These are phyloP conservation scores for Aureobasidium pullulans DNA, from an alignment of 2,329 filamentous ascomycete genomes.

Conservation along the genomic window DNA sequence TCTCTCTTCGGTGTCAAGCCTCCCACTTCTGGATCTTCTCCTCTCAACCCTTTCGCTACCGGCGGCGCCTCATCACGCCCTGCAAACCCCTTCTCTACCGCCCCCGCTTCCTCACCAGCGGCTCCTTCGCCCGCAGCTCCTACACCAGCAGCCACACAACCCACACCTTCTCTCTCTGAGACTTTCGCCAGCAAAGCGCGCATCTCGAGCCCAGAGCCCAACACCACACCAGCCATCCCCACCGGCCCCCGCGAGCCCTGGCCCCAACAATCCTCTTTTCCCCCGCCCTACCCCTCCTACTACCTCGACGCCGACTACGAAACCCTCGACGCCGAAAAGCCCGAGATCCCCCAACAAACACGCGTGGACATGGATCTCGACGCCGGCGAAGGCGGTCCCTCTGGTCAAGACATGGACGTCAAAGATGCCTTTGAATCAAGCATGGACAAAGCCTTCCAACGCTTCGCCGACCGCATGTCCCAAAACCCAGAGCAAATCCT, in stretches of 20 bases:
- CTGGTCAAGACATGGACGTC: conserved; percentile 33
- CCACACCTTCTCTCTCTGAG: conserved; percentile 55
- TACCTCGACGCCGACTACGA: conserved; percentile 90
- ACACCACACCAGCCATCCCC: conserved; percentile 23
- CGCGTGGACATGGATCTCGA: conserved; percentile 34
- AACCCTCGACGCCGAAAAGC: conserved; percentile 57
- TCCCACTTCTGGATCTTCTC: conserved; percentile 13
- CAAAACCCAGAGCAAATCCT: conserved; percentile 46
- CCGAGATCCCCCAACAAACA: conserved; percentile 42
- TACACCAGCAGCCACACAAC: conserved; percentile 17
- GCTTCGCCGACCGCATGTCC: conserved; percentile 43
- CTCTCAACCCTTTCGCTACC: conserved; percentile 58
- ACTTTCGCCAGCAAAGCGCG: conserved; percentile 67
- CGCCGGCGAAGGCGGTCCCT: conserved; percentile 20
- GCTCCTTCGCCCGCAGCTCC: conserved; percentile 34
- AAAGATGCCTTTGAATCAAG: conserved; percentile 42
- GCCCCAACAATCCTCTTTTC: conserved; percentile 60
- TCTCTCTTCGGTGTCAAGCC: conserved; percentile 61
- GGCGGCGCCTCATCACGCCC: conserved; percentile 43
- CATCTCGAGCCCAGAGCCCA: conserved; percentile 36
- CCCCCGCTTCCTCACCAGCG: conserved; percentile 38
- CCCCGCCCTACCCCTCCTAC: conserved; percentile 64
- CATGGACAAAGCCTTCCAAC: conserved; percentile 45
- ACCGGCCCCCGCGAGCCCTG: conserved; percentile 55
- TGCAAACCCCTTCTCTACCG: conserved; percentile 53